These are phyloP conservation scores for Vinca minor DNA, from an alignment of 257 asterid genomes.

Conservation along the genomic window DNA sequence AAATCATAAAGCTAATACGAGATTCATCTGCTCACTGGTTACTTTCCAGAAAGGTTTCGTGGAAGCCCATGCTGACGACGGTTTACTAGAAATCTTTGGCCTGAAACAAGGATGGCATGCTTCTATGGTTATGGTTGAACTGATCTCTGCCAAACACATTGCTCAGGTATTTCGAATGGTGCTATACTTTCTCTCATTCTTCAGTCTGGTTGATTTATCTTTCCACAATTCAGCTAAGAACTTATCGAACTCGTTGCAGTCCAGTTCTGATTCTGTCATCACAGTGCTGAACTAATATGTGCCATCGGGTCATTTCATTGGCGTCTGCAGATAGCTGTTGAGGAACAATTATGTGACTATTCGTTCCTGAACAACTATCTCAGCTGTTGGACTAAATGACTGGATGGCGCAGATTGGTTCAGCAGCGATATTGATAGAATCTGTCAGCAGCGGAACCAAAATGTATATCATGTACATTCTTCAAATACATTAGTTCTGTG, in stretches of 20 bases:
- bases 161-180: conserved; percentile 57
- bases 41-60: conserved; percentile 65
- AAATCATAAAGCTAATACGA: background rate
- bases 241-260: no score
- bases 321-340: no score
- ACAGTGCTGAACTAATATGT: no score
- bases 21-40: conserved; percentile 2
- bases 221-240: background rate
- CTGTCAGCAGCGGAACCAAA: no score
- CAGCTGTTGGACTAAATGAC: no score
- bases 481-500: background rate
- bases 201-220: background rate
- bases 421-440: no score
- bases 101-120: conserved; percentile 97
- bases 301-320: no score
- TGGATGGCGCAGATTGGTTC: no score
- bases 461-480: background rate
- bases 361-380: no score
- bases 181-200: background rate
- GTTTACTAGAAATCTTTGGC: conserved; percentile 65
- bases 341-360: no score
- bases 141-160: conserved; percentile 77
- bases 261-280: no score
- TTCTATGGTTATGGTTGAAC: conserved; percentile 85
- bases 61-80: conserved; percentile 75